Base-by-base conservation (phyloP, 192 early-diverging fungal species). In the Spizellomyces sp. region DNA sequence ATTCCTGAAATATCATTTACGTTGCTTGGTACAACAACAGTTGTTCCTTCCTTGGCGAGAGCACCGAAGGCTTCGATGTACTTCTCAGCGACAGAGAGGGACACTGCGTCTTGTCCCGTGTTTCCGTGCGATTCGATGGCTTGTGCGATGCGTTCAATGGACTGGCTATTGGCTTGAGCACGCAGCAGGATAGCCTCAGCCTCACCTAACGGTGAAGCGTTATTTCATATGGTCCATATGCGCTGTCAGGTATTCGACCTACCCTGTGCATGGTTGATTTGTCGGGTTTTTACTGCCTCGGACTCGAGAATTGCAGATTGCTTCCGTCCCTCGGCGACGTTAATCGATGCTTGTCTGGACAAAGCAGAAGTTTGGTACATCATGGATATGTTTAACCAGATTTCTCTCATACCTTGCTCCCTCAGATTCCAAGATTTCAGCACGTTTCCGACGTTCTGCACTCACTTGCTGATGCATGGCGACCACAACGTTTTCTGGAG, bases 401-500 rank as follows among this genome's bases (percentile, higher is more conserved):
- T 19, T 54, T 54, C 50, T 4, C 4, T 19, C 61, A 46, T 48
- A 83, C 81, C 81, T 70, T 7, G 73, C 65, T 50, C 85, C 85
- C 78, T 87, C 85, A 59, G 77, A 79, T 55, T 87, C 85, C 10
- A 87, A 56, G 84, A 99, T 99, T 81, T 96, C 94, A 43, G 96
- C 96, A 42, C 96, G 84, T 81, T 98, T 98, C 69, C 89, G 90
- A 64, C 96, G 89, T 79, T 98, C 96, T 0, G 95, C 95, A 54
- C 93, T 94, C 12, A 99, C 96, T 73, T 96, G 95, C 79, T 95
- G 93, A 75, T 99, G 96, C 96, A 99, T 99, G 52, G 92, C 90
- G 67, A 91, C 88, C 1, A 99, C 95, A 10, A 99, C 96, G 74
- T 95, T 96, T 54, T 83, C 86, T 5, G 96, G 95, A 65, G 95